Evolutionary conservation across 176 grass and related monocot genomes (phyloP), one percentile per base, ranked within the genome.

Genomic region (Tuctoria greenei): DNA sequence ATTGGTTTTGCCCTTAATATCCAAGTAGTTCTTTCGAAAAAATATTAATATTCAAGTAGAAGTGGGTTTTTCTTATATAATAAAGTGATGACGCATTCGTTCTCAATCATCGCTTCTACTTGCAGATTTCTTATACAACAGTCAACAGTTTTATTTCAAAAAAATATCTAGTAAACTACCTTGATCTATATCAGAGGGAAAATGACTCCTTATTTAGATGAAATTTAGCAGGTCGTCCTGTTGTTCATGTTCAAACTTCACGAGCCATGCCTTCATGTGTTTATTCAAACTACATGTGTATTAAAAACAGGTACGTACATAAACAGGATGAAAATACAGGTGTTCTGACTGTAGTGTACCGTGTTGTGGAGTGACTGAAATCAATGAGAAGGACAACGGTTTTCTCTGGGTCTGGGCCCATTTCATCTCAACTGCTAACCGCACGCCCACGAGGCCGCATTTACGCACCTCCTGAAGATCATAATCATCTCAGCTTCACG

Each of bases 351-450:
- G 31, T 31, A 31, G 31, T 31, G 31, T 55, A 55, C 50, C 50
- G 2, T 21, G 51, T 17, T 25, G 34, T 21, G 27, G 4, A 58
- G 61, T 54, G 66, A 66, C 41, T 54, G 66, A 72, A 77, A 77
- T 71, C 15, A 62, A 81, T 75, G 78, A 50, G 56, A 47, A 88
- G 40, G 67, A 63, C 73, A 82, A 58, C 73, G 55, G 54, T 82
- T 90, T 86, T 68, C 74, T 74, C n/a, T 83, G 69, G 74, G 75
- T 65, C 64, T 25, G 79, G 83, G 75, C 15, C 84, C 83, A 20
- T 36, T 81, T 61, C 31, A 20, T 31, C 40, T 23, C 67, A 68
- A 35, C 73, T 1, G 78, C 52, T 86, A 80, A 83, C 83, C 86
- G 83, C 69, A 75, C 51, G 25, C 69, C 79, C 83, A 83, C 83